phyloP scores from a whole-genome alignment of 1,139 yeast genomes.

The Scheffersomyces lignicola region DNA sequence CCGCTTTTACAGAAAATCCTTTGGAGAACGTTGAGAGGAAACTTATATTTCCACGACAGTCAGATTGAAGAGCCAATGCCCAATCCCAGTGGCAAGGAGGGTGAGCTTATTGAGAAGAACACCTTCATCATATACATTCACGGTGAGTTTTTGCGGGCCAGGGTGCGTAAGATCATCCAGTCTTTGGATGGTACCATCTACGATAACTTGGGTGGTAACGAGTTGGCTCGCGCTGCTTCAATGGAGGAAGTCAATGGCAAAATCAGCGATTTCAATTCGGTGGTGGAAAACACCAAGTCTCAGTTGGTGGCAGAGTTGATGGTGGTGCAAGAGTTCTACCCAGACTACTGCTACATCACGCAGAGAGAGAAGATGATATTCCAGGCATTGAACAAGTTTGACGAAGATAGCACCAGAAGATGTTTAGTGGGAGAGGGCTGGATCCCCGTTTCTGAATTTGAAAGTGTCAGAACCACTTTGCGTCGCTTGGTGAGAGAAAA shows the following conservation, averaged over 20 bases:
- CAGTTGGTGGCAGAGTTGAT: constrained; percentile 74
- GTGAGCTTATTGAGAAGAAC: constrained; percentile 57
- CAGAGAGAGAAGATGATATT: constrained; percentile 75
- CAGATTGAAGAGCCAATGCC: constrained; percentile 44
- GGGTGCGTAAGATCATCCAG: constrained; percentile 75
- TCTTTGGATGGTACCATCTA: constrained; percentile 81
- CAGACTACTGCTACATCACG: constrained; percentile 43
- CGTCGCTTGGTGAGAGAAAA: constrained; percentile 26
- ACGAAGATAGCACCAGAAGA: constrained; percentile 80
- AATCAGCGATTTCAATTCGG: constrained; percentile 47
- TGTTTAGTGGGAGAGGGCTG: constrained; percentile 98
- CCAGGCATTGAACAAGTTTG: constrained; percentile 75
- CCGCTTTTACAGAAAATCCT: constrained; percentile 50
- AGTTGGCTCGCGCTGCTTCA: constrained; percentile 50
- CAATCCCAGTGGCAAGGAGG: constrained; percentile 37
- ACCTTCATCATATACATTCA: constrained; percentile 87
- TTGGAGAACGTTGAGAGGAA: constrained; percentile 59
- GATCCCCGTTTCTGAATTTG: constrained; percentile 57
- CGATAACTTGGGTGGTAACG: constrained; percentile 59
- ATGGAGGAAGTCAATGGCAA: constrained; percentile 60
- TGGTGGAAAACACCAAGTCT: constrained; percentile 67
- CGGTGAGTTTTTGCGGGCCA: constrained; percentile 67
- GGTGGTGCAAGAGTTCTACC: constrained; percentile 56
- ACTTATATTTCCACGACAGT: constrained; percentile 48
- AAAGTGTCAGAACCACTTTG: constrained; percentile 24